Evolutionary conservation across 2,329 filamentous ascomycete species (phyloP), one percentile per base, ranked within the genome.

Genomic region (Knufia petricola): DNA sequence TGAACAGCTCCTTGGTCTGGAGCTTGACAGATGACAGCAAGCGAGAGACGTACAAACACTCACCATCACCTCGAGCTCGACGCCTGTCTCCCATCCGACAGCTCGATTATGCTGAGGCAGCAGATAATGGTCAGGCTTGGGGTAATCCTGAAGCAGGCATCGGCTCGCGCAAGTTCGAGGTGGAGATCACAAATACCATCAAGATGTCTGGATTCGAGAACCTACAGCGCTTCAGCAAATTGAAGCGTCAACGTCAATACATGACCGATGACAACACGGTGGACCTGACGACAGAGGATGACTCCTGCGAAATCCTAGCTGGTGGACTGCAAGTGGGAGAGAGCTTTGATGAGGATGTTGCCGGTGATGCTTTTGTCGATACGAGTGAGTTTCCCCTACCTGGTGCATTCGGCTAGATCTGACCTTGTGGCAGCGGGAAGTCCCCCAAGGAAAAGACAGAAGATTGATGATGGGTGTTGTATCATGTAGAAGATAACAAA

Each of bases 1-100:
- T 44, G 10, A 19, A 44, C 19, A 44, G 41, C 41, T 31, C 41
- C 31, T 15, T 44, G 15, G 41, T n/a, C 9, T 44, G 41, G 41
- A 44, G 41, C 19, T 23, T 44, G 23, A 4, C 41, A 4, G 41
- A 20, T 12, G 19, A 12, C 21, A 20, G 37, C 4, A 7, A 37
- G 4, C 7, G 7, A 15, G 34, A 37, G 15, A 6, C 34, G 13
- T n/a, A 26, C 7, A 3, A 32, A 20, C 15, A 13, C 4, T 23
- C 26, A 19, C 3, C 13, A 20, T 44, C 24, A 9, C 30, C 41
- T 12, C 24, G 17, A 34, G 34, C 17, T 12, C 24, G n/a, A 3
- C 24, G 13, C 12, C 19, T 31, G 6, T 20, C 15, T 3, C 24
- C 23, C 7, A 34, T 26, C 10, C 41, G 19, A 44, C 20, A 26